Conservation (phyloP, 208 protist species). For the Naegleria lovaniensis region DNA sequence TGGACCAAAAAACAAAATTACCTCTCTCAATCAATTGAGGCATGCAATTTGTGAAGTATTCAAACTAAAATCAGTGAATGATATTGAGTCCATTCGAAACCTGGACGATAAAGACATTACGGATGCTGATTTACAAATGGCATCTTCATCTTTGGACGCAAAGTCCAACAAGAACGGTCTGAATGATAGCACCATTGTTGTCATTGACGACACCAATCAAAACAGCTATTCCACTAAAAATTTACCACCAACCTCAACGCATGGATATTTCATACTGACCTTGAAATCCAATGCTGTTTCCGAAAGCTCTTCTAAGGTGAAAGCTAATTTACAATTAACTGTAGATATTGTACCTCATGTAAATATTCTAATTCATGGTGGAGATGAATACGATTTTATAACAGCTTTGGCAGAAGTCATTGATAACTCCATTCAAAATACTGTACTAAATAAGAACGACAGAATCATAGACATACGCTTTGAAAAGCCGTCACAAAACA, state of each 20-base stretch:
- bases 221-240: neutral
- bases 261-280: neutral
- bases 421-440: slow-evolving; percentile 42
- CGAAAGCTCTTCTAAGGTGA: neutral
- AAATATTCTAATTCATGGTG: slow-evolving; percentile 36
- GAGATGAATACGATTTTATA: slow-evolving; percentile 41
- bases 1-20: neutral
- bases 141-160: neutral
- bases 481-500: neutral
- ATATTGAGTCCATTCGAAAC: neutral
- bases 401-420: slow-evolving; percentile 36
- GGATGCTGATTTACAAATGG: neutral
- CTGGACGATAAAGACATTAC: neutral
- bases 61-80: neutral
- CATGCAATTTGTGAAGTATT: neutral
- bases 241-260: neutral
- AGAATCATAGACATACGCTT: slow-evolving; percentile 23
- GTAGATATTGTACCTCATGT: slow-evolving; percentile 35
- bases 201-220: neutral
- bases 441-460: neutral
- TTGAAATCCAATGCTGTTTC: neutral
- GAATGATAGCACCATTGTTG: neutral
- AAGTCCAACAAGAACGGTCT: neutral
- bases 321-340: neutral
- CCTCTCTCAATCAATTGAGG: neutral